These are phyloP conservation scores for Kalanchoe fedtschenkoi DNA, from an alignment of 164 flowering plant genomes.

Conservation along the genomic window DNA sequence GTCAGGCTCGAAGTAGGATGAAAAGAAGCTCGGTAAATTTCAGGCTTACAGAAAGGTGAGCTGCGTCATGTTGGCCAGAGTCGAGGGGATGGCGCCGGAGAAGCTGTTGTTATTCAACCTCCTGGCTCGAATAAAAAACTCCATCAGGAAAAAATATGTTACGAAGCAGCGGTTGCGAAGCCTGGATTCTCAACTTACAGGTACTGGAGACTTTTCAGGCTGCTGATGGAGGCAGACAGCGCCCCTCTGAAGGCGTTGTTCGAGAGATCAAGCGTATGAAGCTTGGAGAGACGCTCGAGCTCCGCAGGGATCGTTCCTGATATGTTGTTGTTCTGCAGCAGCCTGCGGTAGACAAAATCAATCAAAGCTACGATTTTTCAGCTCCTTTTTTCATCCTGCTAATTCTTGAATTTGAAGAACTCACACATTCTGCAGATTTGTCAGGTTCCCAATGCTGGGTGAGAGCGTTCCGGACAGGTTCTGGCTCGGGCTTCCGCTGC, in stretches of 20 bases:
- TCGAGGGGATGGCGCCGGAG: constrained; percentile 60
- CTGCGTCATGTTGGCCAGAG: constrained; percentile 64
- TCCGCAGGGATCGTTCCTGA: constrained; percentile 70
- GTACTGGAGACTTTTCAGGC: constrained; percentile 51
- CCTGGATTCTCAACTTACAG: constrained; percentile 35
- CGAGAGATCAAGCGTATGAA: constrained; percentile 80
- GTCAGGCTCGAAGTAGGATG: too few relatives aligned
- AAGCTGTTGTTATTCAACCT: constrained; percentile 84
- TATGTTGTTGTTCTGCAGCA: constrained; percentile 71
- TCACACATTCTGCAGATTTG: constrained; percentile 81
- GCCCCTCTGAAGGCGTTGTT: constrained; percentile 49
- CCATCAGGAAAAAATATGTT: constrained; percentile 8
- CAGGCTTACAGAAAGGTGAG: constrained; percentile 72
- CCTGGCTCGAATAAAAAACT: constrained; percentile 35
- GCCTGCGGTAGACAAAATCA: constrained; percentile 32
- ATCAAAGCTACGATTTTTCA: neutral
- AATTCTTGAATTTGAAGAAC: constrained; percentile 12
- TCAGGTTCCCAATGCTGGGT: constrained; percentile 79
- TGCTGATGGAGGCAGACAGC: constrained; percentile 53
- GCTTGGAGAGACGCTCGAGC: constrained; percentile 58
- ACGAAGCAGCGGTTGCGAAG: constrained; percentile 6
- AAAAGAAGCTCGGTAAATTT: too few relatives aligned
- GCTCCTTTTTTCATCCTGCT: too few relatives aligned
- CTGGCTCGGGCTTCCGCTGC: constrained; percentile 87
- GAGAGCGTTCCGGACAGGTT: constrained; percentile 69